Evolutionary conservation across 2,329 filamentous ascomycete genomes (phyloP).

Genomic region (Macrophomina phaseolina): DNA sequence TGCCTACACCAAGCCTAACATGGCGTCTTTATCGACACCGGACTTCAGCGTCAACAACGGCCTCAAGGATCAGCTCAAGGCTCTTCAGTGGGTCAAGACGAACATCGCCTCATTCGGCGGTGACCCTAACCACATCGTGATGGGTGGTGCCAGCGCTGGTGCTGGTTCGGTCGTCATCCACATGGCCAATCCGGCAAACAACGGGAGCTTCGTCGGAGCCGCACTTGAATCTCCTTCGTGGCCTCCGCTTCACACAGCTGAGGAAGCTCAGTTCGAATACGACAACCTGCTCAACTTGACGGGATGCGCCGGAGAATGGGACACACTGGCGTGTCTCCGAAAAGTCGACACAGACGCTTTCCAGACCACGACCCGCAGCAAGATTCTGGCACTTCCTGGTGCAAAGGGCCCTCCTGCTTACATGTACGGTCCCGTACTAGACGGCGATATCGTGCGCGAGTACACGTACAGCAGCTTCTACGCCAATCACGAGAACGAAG

Average conservation of each 20-base stretch:
- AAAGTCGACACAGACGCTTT: slow-evolving; percentile 44
- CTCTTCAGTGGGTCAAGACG: slow-evolving; percentile 45
- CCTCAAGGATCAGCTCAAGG: slow-evolving; percentile 44
- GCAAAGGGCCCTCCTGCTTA: slow-evolving; percentile 41
- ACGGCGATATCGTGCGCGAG: slow-evolving; percentile 49
- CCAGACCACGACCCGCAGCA: slow-evolving; percentile 44
- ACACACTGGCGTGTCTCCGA: slow-evolving; percentile 47
- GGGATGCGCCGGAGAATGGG: slow-evolving; percentile 36
- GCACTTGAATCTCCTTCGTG: slow-evolving; percentile 44
- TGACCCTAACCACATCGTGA: slow-evolving; percentile 45
- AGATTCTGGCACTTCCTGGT: slow-evolving; percentile 47
- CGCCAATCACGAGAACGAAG: slow-evolving; percentile 45
- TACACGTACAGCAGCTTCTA: slow-evolving; percentile 47
- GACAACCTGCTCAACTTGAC: slow-evolving; percentile 42
- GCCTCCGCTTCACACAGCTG: slow-evolving; percentile 46
- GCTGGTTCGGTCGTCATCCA: slow-evolving; percentile 46
- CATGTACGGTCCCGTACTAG: slow-evolving; percentile 51
- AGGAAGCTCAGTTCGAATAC: slow-evolving; percentile 51
- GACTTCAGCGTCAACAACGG: slow-evolving; percentile 44
- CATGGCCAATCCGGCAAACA: slow-evolving; percentile 45
- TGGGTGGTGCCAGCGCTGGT: slow-evolving; percentile 48
- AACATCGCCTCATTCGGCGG: slow-evolving; percentile 47
- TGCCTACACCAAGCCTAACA: slow-evolving; percentile 34
- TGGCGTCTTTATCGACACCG: slow-evolving; percentile 2
- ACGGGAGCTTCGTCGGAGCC: slow-evolving; percentile 44